Evolutionary conservation across 495 filamentous ascomycete species (phyloP).

Genomic region (Pyrenula aspistea): DNA sequence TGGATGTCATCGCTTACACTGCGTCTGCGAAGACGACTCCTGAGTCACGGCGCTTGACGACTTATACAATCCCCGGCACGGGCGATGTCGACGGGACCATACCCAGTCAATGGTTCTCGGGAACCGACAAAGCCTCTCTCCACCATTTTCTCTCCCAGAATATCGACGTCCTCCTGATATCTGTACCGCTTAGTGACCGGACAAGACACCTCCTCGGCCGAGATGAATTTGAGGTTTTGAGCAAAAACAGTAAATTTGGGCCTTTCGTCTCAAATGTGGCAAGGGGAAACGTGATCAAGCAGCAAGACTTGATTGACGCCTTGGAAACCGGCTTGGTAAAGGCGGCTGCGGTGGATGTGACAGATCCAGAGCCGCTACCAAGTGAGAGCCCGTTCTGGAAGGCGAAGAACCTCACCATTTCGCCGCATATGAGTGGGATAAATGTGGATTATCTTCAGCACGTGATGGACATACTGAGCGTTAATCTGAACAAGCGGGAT

Average conservation of each 20-base stretch:
- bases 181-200: conserved; percentile 57
- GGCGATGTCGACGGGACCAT: conserved; percentile 66
- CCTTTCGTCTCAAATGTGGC: conserved; percentile 63
- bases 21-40: conserved; percentile 44
- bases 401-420: conserved; percentile 61
- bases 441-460: conserved; percentile 46
- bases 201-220: conserved; percentile 50
- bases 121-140: conserved; percentile 44
- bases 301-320: conserved; percentile 53
- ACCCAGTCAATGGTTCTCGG: conserved; percentile 63
- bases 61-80: conserved; percentile 62
- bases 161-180: conserved; percentile 65
- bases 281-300: conserved; percentile 58
- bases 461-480: conserved; percentile 44
- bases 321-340: conserved; percentile 28
- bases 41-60: conserved; percentile 45
- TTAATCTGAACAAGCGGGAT: conserved; percentile 47
- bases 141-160: conserved; percentile 55
- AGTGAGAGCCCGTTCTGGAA: conserved; percentile 58
- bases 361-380: conserved; percentile 74
- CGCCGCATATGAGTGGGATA: conserved; percentile 64
- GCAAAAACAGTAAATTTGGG: conserved; percentile 20
- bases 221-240: conserved; percentile 56
- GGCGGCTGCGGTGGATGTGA: conserved; percentile 75
- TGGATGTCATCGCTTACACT: conserved; percentile 74